Conservation (phyloP, 495 filamentous ascomycete genomes). For the Darksidea phi region DNA sequence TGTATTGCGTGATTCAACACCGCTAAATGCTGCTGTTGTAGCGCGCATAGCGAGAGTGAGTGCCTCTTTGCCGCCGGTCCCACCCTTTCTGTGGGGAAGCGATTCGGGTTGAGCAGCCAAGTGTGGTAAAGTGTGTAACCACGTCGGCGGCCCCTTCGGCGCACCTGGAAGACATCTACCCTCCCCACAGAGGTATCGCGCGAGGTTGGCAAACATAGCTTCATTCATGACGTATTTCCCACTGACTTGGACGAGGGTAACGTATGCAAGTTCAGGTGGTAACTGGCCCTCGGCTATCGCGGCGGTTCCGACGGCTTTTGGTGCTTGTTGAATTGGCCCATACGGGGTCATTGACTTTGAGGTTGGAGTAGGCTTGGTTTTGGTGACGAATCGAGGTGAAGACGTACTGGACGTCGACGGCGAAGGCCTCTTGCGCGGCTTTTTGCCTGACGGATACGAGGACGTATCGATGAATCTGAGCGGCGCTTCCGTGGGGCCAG, state of each 20-base stretch:
- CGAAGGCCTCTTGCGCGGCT: not conserved
- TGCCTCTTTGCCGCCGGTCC: conserved; percentile 11
- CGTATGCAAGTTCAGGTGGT: not conserved
- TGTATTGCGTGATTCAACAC: not conserved
- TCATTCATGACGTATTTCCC: not conserved
- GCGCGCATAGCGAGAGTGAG: not conserved
- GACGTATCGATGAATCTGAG: conserved; percentile 21
- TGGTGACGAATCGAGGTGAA: not conserved
- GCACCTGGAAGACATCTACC: conserved; percentile 7
- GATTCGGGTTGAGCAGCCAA: conserved; percentile 8
- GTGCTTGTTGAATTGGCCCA: not conserved
- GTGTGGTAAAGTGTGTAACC: conserved; percentile 11
- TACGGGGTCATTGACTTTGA: no score
- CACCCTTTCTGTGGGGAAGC: conserved; percentile 4
- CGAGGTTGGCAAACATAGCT: conserved; percentile 19
- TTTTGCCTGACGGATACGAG: not conserved
- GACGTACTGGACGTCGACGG: not conserved
- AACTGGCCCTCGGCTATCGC: not conserved
- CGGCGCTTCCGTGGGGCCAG: conserved; percentile 12
- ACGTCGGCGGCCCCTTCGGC: conserved; percentile 1
- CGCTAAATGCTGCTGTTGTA: not conserved
- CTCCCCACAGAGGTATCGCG: conserved; percentile 13
- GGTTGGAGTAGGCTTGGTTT: not conserved
- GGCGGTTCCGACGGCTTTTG: not conserved
- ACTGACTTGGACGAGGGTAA: not conserved